Conservation (phyloP, 1,284 basidiomycete genomes). For the Psilocybe mexicana region DNA sequence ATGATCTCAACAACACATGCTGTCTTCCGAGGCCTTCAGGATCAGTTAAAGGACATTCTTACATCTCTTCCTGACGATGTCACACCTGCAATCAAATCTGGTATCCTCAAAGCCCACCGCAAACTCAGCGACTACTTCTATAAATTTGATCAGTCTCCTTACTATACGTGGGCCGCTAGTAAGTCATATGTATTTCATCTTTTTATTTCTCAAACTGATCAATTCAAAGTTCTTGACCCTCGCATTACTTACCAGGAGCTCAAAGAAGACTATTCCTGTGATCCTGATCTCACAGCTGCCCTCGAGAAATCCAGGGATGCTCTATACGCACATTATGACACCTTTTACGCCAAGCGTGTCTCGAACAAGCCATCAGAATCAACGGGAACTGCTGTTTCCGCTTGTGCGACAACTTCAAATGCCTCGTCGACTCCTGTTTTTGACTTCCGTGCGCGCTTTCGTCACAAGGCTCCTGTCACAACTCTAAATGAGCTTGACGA, state of each 20-base stretch:
- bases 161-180: slow-evolving; percentile 28
- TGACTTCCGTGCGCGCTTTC: no score
- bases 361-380: no score
- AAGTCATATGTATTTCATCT: slow-evolving; percentile 7
- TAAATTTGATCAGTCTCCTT: slow-evolving; percentile 26
- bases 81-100: slow-evolving; percentile 8
- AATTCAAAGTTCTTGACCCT: slow-evolving; percentile 29
- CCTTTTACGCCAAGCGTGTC: not conserved
- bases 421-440: no score
- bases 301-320: not conserved
- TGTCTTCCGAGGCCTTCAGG: slow-evolving; percentile 26
- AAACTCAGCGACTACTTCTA: slow-evolving; percentile 30
- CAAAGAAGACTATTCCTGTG: slow-evolving; percentile 21
- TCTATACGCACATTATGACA: not conserved
- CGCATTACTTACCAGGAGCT: slow-evolving; percentile 26
- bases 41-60: slow-evolving; percentile 19
- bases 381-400: no score
- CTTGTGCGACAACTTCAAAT: no score
- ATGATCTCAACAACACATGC: slow-evolving; percentile 24
- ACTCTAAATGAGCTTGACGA: no score
- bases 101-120: slow-evolving; percentile 21
- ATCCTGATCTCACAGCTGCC: not conserved
- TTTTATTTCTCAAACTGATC: not conserved
- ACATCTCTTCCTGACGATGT: slow-evolving; percentile 12
- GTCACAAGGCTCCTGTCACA: no score